These are phyloP conservation scores for Olyra latifolia DNA, from an alignment of 176 grass and related monocot species.

Conservation along the genomic window DNA sequence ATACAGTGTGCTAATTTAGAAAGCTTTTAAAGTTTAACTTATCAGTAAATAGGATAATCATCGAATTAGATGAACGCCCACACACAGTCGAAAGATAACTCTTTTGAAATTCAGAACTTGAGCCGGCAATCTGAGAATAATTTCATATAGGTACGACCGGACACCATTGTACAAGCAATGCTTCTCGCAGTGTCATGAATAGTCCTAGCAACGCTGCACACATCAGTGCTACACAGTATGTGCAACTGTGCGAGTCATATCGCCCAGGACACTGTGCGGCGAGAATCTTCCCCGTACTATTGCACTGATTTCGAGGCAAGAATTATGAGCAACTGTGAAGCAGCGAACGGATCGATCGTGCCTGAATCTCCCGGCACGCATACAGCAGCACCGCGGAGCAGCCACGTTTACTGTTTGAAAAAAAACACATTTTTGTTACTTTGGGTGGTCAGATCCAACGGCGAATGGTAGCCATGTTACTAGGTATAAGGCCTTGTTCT, in stretches of 20 bases:
- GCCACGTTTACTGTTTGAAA: not conserved
- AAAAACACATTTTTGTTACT: not conserved
- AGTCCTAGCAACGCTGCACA: too few species aligned
- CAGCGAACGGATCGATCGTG: not conserved
- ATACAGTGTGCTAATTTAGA: too few species aligned
- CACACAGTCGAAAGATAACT: not conserved
- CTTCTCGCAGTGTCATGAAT: not conserved
- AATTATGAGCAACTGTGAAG: not conserved
- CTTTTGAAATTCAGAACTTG: not conserved
- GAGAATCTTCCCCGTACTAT: not conserved
- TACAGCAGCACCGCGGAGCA: not conserved
- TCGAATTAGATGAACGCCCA: not conserved
- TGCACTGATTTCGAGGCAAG: not conserved
- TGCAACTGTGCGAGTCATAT: not conserved
- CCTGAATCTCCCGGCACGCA: not conserved
- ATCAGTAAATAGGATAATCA: too few species aligned
- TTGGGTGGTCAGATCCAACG: not conserved
- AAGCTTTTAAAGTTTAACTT: too few species aligned
- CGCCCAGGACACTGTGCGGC: not conserved
- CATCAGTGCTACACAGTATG: not conserved
- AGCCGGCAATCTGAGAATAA: not conserved
- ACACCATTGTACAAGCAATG: not conserved
- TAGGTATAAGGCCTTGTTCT: too few species aligned
- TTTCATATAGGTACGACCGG: not conserved
- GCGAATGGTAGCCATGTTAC: not conserved